Evolutionary conservation across 805 yeast genomes (phyloP), one percentile per base, ranked within the genome.

Genomic region (Ogataea populi-albae): DNA sequence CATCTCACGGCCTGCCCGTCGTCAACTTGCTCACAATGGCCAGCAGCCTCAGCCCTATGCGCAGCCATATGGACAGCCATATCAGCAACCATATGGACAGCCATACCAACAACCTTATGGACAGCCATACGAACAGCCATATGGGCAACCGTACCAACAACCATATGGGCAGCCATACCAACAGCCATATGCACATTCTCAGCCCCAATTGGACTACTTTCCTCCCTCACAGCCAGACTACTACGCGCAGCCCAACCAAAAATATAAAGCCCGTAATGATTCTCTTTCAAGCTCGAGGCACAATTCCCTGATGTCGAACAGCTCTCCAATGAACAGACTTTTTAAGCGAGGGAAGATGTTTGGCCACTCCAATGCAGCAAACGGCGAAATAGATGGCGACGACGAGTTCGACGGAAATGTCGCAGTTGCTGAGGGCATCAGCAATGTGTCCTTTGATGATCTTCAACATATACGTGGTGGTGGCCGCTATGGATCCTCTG

Each of bases 381-480:
- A 43, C 16, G 55, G 42, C 6, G 57, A 40, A n/a, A 54, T 42
- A 6, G 67, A 55, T 30, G 49, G 41, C 8, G 59, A 41, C 27
- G 60, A 51, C 19, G 60, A 46, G 19, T 61, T 54, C 20, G 62
- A 52, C 21, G 63, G 55, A 14, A 67, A 40, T 5, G 32, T 38
- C 11, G 54, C 47, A 17, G 69, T 15, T 15, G 16, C 63, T 17
- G 66, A 63, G 1, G 60, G 63, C 14, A 26, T 20, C 20, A 23
- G 34, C 6, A 20, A 37, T 6, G 66, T 81, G 43, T 73, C 86
- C 0, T 79, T 81, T 44, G 77, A 75, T 43, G 89, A 84, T 49
- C 63, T 85, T 7, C 64, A 77, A 17, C 80, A 79, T 32, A 60
- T 80, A 2, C 65, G 81, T 33, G 86, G 80, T 45, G 69, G 82